Conservation (phyloP, 2,329 filamentous ascomycete species). For the Penicillium sp. region DNA sequence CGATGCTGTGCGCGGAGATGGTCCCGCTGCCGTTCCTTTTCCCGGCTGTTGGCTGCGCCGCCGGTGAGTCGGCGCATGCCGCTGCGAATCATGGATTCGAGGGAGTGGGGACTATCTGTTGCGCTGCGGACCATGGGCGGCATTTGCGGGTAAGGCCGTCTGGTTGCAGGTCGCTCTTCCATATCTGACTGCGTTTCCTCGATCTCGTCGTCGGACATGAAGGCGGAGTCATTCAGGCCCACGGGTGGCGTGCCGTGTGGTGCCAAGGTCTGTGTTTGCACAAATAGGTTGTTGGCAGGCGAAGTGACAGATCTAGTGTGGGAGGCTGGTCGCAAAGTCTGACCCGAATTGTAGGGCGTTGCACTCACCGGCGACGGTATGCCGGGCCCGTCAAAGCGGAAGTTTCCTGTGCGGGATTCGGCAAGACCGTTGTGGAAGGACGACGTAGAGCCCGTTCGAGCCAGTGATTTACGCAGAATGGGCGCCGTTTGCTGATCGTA, state of each 20-base stretch:
- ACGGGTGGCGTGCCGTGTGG: conserved; percentile 47
- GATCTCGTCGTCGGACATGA: conserved; percentile 73
- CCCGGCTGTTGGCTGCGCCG: conserved; percentile 38
- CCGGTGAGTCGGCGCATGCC: conserved; percentile 50
- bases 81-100: conserved; percentile 47
- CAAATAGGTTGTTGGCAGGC: conserved; percentile 57
- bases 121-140: conserved; percentile 31
- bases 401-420: conserved; percentile 63
- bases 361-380: conserved; percentile 46
- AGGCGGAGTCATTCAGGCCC: conserved; percentile 54
- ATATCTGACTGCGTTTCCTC: conserved; percentile 79
- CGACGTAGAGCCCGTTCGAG: conserved; percentile 66
- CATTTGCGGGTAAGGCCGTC: conserved; percentile 22
- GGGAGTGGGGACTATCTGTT: conserved; percentile 43
- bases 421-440: conserved; percentile 87
- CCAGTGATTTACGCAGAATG: conserved; percentile 78
- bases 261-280: conserved; percentile 51
- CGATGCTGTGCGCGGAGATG: conserved; percentile 45
- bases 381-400: conserved; percentile 51
- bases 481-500: conserved; percentile 93
- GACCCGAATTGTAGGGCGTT: conserved; percentile 32
- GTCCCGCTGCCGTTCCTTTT: conserved; percentile 47
- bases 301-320: conserved; percentile 84
- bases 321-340: conserved; percentile 60
- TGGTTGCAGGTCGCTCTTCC: conserved; percentile 59